phyloP scores from a whole-genome alignment of 2,329 filamentous ascomycete genomes.

The Curvularia verruculosa region DNA sequence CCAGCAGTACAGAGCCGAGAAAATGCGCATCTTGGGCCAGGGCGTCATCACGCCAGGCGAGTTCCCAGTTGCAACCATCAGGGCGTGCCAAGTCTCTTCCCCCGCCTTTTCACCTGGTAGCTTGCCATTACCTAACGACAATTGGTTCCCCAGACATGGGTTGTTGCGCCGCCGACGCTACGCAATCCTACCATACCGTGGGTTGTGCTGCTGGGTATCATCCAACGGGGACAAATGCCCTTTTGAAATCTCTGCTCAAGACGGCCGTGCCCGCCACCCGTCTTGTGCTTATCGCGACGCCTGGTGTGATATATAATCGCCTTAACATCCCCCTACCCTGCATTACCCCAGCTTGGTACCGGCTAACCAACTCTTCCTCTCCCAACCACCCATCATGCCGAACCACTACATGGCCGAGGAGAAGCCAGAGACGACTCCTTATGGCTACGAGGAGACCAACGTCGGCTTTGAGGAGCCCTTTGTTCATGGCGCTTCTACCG shows the following conservation, averaged over 20 bases:
- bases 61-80: constrained; percentile 9
- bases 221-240: neutral
- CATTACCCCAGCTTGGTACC: constrained; percentile 5
- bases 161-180: constrained; percentile 7
- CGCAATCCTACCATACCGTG: constrained; percentile 10
- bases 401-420: constrained; percentile 35
- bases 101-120: constrained; percentile 19
- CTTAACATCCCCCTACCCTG: neutral
- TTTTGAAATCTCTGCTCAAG: constrained; percentile 21
- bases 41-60: constrained; percentile 5
- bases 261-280: neutral
- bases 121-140: constrained; percentile 27
- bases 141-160: constrained; percentile 33
- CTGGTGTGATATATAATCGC: constrained; percentile 16
- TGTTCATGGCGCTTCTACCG: constrained; percentile 35
- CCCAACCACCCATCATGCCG: constrained; percentile 23
- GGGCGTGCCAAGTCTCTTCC: constrained; percentile 10
- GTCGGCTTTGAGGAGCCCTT: constrained; percentile 30
- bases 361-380: neutral
- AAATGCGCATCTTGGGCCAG: constrained; percentile 12
- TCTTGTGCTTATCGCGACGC: constrained; percentile 2
- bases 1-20: constrained; percentile 15
- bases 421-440: constrained; percentile 25
- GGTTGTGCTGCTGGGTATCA: constrained; percentile 4
- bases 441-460: constrained; percentile 27